Evolutionary conservation across 2,329 filamentous ascomycete genomes (phyloP), one percentile per base, ranked within the genome.

Genomic region (Phaeosphaeria sp.): DNA sequence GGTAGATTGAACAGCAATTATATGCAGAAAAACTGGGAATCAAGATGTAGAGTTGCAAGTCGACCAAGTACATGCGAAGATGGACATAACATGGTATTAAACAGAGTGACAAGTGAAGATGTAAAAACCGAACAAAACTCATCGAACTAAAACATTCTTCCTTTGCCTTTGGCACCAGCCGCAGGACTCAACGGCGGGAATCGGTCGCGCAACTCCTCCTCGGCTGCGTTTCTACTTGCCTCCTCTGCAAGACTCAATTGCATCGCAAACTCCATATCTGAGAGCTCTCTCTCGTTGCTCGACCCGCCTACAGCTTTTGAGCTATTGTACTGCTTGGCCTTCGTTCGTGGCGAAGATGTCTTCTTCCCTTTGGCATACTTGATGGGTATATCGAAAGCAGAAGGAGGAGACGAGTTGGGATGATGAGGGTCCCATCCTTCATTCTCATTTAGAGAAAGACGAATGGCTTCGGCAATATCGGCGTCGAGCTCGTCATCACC

Each of bases 391-490:
- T 81, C 79, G 54, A 76, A 81, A 13, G 56, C 57, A 20, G 65
- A 59, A 6, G 60, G 59, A 11, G 63, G 59, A 1, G 62, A 58
- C 0, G 59, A 55, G 13, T 52, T 51, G 36, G 36, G 36, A 15
- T 55, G 43, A 22, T 67, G 64, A 23, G 56, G 47, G 42, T 42
- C 60, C 20, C 64, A 59, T 10, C 54, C 55, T n/a, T 65, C 50
- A 41, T 46, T 64, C 5, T 72, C 69, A 48, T 72, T 74, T 11
- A 83, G 68, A 46, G 80, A 82, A 25, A 86, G 78, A 15, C 86
- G 84, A 52, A 89, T 88, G 0, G 87, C 87, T 75, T 89, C 85
- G 3, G 85, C 86, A 20, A 89, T 80, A 36, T 89, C 86, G 3
- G 83, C 81, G 55, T 87, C 85, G 3, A 84, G 67, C 33, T 83